These are phyloP conservation scores for Themeda triandra DNA, from an alignment of 176 grass and related monocot genomes.

Conservation along the genomic window DNA sequence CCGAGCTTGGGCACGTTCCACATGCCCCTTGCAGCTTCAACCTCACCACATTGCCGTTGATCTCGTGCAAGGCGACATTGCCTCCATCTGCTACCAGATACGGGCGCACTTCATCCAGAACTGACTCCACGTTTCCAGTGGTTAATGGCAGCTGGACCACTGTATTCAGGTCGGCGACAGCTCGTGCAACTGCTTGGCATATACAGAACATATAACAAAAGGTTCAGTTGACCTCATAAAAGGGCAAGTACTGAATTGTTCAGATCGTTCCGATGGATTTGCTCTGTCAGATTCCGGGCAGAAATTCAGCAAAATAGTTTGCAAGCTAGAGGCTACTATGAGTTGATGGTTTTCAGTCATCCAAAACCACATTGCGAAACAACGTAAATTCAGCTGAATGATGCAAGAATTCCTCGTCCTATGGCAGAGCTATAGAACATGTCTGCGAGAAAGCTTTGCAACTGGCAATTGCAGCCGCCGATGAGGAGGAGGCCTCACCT, in stretches of 20 bases:
- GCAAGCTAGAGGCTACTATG: neutral
- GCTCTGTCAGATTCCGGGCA: neutral
- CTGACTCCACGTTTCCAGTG: slow-evolving; percentile 52
- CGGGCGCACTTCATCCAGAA: slow-evolving; percentile 72
- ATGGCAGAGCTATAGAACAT: neutral
- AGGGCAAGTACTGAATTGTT: neutral
- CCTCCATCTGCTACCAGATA: slow-evolving; percentile 81
- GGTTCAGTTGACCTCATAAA: neutral
- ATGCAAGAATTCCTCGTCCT: neutral
- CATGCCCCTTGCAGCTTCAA: slow-evolving; percentile 74
- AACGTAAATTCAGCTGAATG: neutral
- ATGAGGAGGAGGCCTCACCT: slow-evolving; percentile 3
- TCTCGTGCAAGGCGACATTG: slow-evolving; percentile 68
- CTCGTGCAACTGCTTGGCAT: slow-evolving; percentile 43
- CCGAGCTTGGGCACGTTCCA: slow-evolving; percentile 65
- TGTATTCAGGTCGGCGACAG: slow-evolving; percentile 39
- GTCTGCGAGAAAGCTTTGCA: neutral
- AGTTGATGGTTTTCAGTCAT: neutral
- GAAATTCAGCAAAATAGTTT: neutral
- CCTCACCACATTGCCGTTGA: slow-evolving; percentile 63
- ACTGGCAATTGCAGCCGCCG: neutral
- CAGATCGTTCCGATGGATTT: neutral
- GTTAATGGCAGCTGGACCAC: slow-evolving; percentile 55
- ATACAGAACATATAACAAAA: neutral
- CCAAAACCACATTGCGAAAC: neutral